Base-by-base conservation (phyloP, 176 grass and related monocot species). In the Metroxylon sagu region DNA sequence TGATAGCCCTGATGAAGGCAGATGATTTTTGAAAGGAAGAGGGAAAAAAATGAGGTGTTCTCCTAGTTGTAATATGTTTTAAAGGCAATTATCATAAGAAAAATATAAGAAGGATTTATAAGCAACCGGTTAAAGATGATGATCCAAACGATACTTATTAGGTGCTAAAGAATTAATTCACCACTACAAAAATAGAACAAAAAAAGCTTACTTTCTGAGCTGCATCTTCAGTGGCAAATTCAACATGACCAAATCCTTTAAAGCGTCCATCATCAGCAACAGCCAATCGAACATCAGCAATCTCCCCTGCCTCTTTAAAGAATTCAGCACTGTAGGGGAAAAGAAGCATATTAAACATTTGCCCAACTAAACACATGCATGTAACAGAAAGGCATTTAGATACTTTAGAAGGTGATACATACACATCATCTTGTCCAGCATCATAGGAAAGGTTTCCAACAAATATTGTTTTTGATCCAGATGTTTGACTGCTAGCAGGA, bases 241-340 rank as follows among this genome's bases (percentile, higher is more conserved):
- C 69, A 55, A 97, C 81, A 76, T 97, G 79, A n/a, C 83, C 76
- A 76, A 80, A 91, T 12, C 87, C 84, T 49, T 56, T 97, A 5
- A 66, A 54, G 1, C 1, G 4, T 3, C 87, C 92, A 88, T 97
- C 81, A 0, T 88, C 92, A 54, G 25, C 0, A 2, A 39, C 28
- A 65, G 81, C 72, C 55, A 97, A 50, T 19, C 92, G 80, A 71
- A 74, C 83, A 21, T 88, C 78, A 69, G 72, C 56, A 70, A 91
- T 69, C 72, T 88, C 83, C 26, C 75, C 92, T 71, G 31, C 69
- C 14, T 66, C 74, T 49, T 69, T 59, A 26, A 97, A 96, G 52
- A 97, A 97, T 60, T 80, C 62, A 25, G 71, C 77, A 19, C 92
- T 97, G 56, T 3, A 67, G 67, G 59, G 7, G 62, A 19, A 64